Percentiles rank a stretch among this genome's conserved stretches.
phyloP scores from a whole-genome alignment of 371 early-diverging fungal species.

The Saksenaea oblongispora region DNA sequence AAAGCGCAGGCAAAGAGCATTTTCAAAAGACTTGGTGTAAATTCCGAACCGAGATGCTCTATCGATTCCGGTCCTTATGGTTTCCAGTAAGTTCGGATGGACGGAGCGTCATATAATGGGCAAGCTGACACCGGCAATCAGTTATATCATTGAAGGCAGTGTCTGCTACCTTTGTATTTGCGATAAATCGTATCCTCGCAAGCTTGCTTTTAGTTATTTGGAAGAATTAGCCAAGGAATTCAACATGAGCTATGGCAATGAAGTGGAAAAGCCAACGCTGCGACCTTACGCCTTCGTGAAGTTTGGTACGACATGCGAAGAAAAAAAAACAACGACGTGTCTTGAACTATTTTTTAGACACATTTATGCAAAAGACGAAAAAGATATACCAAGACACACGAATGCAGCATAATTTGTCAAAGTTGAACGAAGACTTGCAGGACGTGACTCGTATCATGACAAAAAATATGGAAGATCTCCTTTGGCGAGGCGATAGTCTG shows the following conservation, averaged over 20 bases:
- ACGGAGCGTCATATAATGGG: background rate
- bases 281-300: constrained; percentile 97
- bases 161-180: constrained; percentile 94
- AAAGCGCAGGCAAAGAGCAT: constrained; percentile 92
- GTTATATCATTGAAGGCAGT: constrained; percentile 92
- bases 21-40: constrained; percentile 80
- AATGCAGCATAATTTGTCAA: constrained; percentile 89
- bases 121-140: constrained; percentile 24
- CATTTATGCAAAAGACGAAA: constrained; percentile 96
- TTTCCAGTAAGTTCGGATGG: constrained; percentile 75
- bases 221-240: constrained; percentile 96
- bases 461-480: constrained; percentile 94
- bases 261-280: constrained; percentile 81
- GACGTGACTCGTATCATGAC: constrained; percentile 98
- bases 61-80: constrained; percentile 87
- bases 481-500: constrained; percentile 90
- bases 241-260: constrained; percentile 86
- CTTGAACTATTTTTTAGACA: constrained; percentile 58
- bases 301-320: constrained; percentile 68
- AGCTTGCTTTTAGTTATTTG: constrained; percentile 92
- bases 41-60: constrained; percentile 93
- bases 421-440: constrained; percentile 93
- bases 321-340: background rate
- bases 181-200: constrained; percentile 93
- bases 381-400: constrained; percentile 93